Evolutionary conservation across 345 rosid species (phyloP).

Genomic region (Moringa oleifera): DNA sequence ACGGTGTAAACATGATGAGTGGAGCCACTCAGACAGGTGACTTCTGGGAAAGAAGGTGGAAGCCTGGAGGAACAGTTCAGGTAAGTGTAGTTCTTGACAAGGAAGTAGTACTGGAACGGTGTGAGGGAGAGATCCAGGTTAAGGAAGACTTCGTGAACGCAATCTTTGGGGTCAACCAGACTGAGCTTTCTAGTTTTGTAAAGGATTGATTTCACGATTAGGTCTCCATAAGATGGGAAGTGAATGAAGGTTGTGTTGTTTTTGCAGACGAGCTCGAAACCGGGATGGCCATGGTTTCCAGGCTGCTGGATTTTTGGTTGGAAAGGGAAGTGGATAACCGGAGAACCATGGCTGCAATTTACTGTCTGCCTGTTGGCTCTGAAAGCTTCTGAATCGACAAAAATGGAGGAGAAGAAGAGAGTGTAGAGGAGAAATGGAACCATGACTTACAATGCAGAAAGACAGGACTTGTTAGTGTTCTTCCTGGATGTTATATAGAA

Average conservation of each 20-base stretch:
- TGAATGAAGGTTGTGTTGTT: conserved; percentile 43
- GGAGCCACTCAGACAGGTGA: conserved; percentile 50
- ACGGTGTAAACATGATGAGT: conserved; percentile 40
- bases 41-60: conserved; percentile 21
- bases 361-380: conserved; percentile 10
- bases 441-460: background rate
- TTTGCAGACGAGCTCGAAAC: conserved; percentile 43
- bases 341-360: conserved; percentile 26
- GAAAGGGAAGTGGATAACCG: conserved; percentile 50
- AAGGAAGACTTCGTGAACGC: conserved; percentile 57
- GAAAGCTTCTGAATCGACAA: conserved; percentile 16
- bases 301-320: conserved; percentile 18
- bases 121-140: conserved; percentile 50
- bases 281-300: conserved; percentile 20
- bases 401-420: conserved; percentile 19
- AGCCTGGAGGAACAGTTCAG: conserved; percentile 45
- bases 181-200: conserved; percentile 25
- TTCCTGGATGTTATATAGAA: too few species aligned
- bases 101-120: conserved; percentile 42
- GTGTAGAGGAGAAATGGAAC: conserved; percentile 8
- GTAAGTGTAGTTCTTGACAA: conserved; percentile 43
- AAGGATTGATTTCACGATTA: conserved; percentile 49
- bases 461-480: too few species aligned
- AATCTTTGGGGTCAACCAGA: conserved; percentile 46
- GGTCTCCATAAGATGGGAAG: conserved; percentile 36